Evolutionary conservation across 805 yeast species (phyloP), one percentile per base, ranked within the genome.

Genomic region (Ogataea saltuana): DNA sequence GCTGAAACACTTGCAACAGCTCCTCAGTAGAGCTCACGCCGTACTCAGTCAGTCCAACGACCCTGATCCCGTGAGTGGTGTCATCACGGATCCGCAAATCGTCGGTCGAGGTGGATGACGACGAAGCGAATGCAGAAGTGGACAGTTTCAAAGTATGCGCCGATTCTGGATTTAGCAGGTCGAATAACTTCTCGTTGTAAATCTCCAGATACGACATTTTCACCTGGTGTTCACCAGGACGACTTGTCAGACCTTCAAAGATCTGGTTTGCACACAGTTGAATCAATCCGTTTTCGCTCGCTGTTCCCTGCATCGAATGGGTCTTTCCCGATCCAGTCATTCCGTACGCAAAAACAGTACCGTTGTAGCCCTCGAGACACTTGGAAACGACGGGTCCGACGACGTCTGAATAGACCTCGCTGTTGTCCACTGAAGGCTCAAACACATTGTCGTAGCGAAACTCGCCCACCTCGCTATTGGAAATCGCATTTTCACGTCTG

Each of bases 311-410:
- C 95, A 88, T 88, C 2, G 95, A 78, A 59, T 77, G 81, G 0
- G 97, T 88, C 63, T 88, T 88, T 9, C 97, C 97, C 1, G 95
- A 84, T 0, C 96, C 96, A 0, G 97, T 88, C 88, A 86, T 86
- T 26, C 97, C 97, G 57, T 88, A 88, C 0, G 98, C 97, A 61
- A 91, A 88, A 1, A 90, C 80, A 0, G 97, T 89, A 12, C 90
- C 90, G 57, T 88, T 88, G 62, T 68, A 90, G 0, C 96, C 97
- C 12, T 81, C 81, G 54, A 74, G 72, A 48, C 77, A 80, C 60
- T 73, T 78, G 49, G 58, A 68, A 28, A 74, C 81, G 62, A 75
- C 73, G 26, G 70, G 78, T 52, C 58, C 72, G 36, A 79, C 95
- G 37, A 71, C 69, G 11, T 63, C 61, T 15, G 67, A 66, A 60